Evolutionary conservation across 192 early-diverging fungal species (phyloP), one percentile per base, ranked within the genome.

Genomic region (Kickxella alabastrina): DNA sequence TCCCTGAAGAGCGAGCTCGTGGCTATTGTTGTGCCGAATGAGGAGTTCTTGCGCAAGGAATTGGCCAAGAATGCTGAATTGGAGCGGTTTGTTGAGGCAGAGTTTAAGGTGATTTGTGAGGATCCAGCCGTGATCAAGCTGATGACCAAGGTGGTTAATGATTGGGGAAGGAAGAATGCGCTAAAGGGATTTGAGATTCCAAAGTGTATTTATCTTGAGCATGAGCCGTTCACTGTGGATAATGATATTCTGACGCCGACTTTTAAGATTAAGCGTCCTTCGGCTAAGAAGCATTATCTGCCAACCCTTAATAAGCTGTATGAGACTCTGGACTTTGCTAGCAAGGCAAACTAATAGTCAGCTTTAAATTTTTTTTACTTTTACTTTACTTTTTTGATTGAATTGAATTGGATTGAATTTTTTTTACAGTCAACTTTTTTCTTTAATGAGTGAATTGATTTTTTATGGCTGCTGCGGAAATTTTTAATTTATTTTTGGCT

Each of bases 191-290:
- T 90, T 62, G 91, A 90, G 39, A 81, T 80, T 18, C 77, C 83
- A 24, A 87, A 85, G 67, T 77, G 78, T 23, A 55, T 95, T 18
- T 59, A 82, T 28, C 56, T 95, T 14, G 83, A 89, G 55, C 27
- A 72, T 1, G 76, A 82, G 14, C 72, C 83, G 22, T 93, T 92
- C 64, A 67, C 85, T 0, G 65, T 91, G 25, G 91, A 92, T 52
- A 91, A 93, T 46, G 82, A 81, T 9, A 74, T 89, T 9, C 69
- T 95, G 59, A 93, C 92, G 0, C 90, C 91, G 1, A 89, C 88
- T 6, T 77, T 83, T 44, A 87, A 87, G 67, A 59, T 83, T 34
- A 85, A 85, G 63, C 77, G 82, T 6, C 55, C 66, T 2, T 51
- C 41, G 22, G 77, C 77, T 32, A 66, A 63, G 49, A 52, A 73